These are phyloP conservation scores for Ensete glaucum DNA, from an alignment of 176 grass and related monocot species.

Conservation along the genomic window DNA sequence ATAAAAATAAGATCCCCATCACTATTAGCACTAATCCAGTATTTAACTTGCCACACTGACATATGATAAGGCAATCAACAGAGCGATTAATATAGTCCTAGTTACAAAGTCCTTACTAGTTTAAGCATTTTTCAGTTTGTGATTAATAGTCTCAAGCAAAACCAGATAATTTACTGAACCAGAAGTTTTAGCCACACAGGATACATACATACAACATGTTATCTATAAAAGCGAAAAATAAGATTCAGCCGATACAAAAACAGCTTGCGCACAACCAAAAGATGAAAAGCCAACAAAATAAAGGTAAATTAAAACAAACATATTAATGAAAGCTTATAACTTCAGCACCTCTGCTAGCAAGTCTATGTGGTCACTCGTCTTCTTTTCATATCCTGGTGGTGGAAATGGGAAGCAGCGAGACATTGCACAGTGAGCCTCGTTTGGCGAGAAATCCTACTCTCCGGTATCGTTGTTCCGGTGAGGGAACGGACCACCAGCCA, in stretches of 20 bases:
- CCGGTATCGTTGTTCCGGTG: constrained; percentile 20
- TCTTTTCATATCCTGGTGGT: constrained; percentile 73
- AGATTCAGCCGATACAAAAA: background rate
- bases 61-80: too few relatives aligned
- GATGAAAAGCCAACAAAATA: background rate
- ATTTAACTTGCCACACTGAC: too few relatives aligned
- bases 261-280: background rate
- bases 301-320: background rate
- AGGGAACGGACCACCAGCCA: constrained; percentile 25
- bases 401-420: constrained; percentile 84
- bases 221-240: too few relatives aligned
- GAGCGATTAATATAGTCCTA: too few relatives aligned
- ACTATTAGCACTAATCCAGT: too few relatives aligned
- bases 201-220: too few relatives aligned
- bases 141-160: background rate
- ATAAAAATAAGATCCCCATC: too few relatives aligned
- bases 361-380: constrained; percentile 28
- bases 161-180: too few relatives aligned
- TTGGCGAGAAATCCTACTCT: constrained; percentile 19
- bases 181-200: too few relatives aligned
- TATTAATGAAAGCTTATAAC: background rate
- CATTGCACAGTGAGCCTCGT: constrained; percentile 49
- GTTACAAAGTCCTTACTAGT: too few relatives aligned
- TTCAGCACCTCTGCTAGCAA: constrained; percentile 46
- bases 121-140: background rate